A percentile compares a stretch with the other conserved stretches of the same genome.
These are phyloP conservation scores for Fraxinus quadrangulata DNA, from an alignment of 257 asterid genomes.

Conservation along the genomic window DNA sequence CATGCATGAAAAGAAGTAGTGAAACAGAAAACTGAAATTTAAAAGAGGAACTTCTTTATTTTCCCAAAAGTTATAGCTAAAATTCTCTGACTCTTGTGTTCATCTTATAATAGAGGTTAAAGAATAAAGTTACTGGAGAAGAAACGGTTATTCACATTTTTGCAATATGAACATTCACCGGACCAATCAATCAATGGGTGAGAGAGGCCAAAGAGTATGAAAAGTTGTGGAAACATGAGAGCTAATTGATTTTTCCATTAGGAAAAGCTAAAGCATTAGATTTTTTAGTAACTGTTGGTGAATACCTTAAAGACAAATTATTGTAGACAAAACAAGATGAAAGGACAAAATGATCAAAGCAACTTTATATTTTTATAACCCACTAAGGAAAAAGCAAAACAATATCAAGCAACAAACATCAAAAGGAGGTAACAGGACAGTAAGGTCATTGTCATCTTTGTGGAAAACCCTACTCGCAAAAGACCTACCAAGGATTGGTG, in stretches of 20 bases:
- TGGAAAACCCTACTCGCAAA: slow-evolving; percentile 34
- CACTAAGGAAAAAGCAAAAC: slow-evolving; percentile 27
- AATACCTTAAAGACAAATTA: slow-evolving; percentile 15
- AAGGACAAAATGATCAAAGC: slow-evolving; percentile 39
- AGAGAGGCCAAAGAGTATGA: neutral
- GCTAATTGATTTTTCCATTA: neutral
- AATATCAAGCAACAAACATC: neutral
- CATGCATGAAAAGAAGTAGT: neutral
- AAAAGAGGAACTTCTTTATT: neutral
- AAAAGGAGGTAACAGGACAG: slow-evolving; percentile 20
- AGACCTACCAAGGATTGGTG: slow-evolving; percentile 24
- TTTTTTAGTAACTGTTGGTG: slow-evolving; percentile 9
- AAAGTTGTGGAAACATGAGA: neutral
- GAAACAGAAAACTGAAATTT: neutral
- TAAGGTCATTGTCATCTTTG: slow-evolving; percentile 24
- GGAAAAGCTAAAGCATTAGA: slow-evolving; percentile 1
- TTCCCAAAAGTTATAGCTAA: slow-evolving; percentile 1
- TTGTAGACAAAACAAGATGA: slow-evolving; percentile 17
- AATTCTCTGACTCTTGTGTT: neutral
- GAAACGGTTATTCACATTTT: too few species aligned
- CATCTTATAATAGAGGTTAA: neutral
- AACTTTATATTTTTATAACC: slow-evolving; percentile 32
- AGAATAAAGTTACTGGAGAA: neutral
- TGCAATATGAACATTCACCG: neutral
- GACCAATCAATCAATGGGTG: neutral